Conservation (phyloP, 1,139 yeast species). For the Suhomyces maxii region DNA sequence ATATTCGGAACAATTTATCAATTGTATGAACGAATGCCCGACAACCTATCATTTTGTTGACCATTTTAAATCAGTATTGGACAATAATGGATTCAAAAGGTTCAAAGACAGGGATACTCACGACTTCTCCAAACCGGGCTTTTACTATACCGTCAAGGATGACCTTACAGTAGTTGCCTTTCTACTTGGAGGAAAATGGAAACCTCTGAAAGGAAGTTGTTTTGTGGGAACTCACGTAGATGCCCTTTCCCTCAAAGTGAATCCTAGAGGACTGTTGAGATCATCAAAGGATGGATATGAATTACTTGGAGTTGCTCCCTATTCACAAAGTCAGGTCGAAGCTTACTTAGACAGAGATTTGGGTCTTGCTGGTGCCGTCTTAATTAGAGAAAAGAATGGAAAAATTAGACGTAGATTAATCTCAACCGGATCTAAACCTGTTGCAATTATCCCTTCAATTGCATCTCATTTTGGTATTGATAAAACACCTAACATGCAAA, state of each 20-base stretch:
- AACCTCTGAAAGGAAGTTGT: conserved; percentile 38
- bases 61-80: conserved; percentile 27
- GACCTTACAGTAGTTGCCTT: conserved; percentile 43
- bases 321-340: conserved; percentile 38
- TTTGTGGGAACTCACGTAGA: conserved; percentile 47
- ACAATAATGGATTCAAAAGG: conserved; percentile 31
- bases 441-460: conserved; percentile 42
- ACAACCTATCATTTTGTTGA: conserved; percentile 44
- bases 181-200: conserved; percentile 42
- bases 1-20: conserved; percentile 34
- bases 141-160: conserved; percentile 36
- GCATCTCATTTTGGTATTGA: conserved; percentile 44
- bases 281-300: conserved; percentile 37
- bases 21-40: conserved; percentile 41
- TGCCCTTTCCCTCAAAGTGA: conserved; percentile 40
- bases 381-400: conserved; percentile 27
- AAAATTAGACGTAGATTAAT: conserved; percentile 28
- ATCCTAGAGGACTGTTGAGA: conserved; percentile 28
- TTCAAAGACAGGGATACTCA: conserved; percentile 24
- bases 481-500: conserved; percentile 39
- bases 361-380: conserved; percentile 47
- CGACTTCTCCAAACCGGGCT: conserved; percentile 12
- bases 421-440: conserved; percentile 39
- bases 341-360: conserved; percentile 49
- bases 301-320: conserved; percentile 45